Evolutionary conservation across 257 asterid genomes (phyloP).

Genomic region (Leptodermis oblonga): DNA sequence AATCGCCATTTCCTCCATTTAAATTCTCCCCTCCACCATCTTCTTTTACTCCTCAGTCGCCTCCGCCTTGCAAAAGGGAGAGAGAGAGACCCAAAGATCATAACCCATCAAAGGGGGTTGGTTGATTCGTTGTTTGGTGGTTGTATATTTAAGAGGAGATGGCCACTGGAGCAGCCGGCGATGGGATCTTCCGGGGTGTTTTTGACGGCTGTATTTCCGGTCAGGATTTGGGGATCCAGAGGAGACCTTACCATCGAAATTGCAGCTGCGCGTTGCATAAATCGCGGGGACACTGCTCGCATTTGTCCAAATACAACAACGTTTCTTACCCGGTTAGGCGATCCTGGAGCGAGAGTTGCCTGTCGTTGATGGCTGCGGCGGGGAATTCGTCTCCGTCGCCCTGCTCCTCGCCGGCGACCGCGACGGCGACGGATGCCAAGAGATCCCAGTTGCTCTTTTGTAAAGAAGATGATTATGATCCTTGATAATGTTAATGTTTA

Average conservation of each 20-base stretch:
- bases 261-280: conserved; percentile 67
- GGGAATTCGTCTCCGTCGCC: conserved; percentile 28
- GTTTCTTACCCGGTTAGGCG: conserved; percentile 50
- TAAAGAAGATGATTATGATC: conserved; percentile 24
- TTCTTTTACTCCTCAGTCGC: not conserved
- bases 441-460: conserved; percentile 35
- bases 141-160: no score
- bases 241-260: conserved; percentile 68
- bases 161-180: conserved; percentile 65
- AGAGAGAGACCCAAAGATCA: not conserved
- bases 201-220: conserved; percentile 58
- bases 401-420: conserved; percentile 34
- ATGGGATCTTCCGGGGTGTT: conserved; percentile 41
- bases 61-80: not conserved
- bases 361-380: conserved; percentile 31
- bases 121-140: no score
- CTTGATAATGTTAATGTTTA: conserved; percentile 11
- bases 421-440: conserved; percentile 25
- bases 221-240: conserved; percentile 42
- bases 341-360: conserved; percentile 60
- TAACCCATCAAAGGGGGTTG: not conserved
- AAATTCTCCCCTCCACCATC: conserved; percentile 1
- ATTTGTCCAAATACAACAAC: conserved; percentile 27
- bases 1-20: conserved; percentile 5
- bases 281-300: conserved; percentile 40